Evolutionary conservation across 192 early-diverging fungal species (phyloP), one percentile per base, ranked within the genome.

Genomic region (Linnemannia hyalina): DNA sequence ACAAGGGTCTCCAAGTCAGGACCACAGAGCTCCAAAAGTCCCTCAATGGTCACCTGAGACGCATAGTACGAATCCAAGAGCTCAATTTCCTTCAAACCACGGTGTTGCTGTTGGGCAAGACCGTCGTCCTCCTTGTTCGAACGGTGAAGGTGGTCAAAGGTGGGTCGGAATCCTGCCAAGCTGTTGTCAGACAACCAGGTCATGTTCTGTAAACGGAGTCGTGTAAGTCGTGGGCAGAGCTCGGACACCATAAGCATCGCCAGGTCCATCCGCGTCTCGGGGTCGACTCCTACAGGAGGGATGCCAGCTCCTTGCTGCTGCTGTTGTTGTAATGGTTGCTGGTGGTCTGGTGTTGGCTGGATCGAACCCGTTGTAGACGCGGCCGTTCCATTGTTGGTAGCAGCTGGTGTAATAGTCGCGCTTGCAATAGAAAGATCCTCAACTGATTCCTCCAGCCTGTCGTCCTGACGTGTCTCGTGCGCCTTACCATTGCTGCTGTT

Each of bases 41-140:
- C 84, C 46, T 86, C 78, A 6, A 81, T 49, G 3, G 84, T 86
- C 49, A 81, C 42, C 29, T 54, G 57, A 7, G 78, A 86, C 3
- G 79, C 84, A 57, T 86, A 86, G 36, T 86, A 75, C 6, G 79
- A 81, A n/a, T 81, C 84, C 38, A 78, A 11, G n/a, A 86, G 29
- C 42, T 77, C 79, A 68, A 86, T 86, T 49, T 35, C 60, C 20
- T 44, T 22, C 26, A 86, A 68, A 13, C 82, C 82, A 11, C 26
- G 44, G 1, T 35, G 71, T 29, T 26, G 49, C 32, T 80, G 20
- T 46, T 15, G 44, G 1, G 13, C 13, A 15, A 46, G 13, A 46
- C 13, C 11, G 13, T 13, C 44, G 11, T 13, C 11, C 44, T 46
- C 44, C 42, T 9, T 44, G 44, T 13, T 46, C 44, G 13, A 46